Evolutionary conservation across 805 yeast genomes (phyloP).

Genomic region (Lachancea nothofagi): DNA sequence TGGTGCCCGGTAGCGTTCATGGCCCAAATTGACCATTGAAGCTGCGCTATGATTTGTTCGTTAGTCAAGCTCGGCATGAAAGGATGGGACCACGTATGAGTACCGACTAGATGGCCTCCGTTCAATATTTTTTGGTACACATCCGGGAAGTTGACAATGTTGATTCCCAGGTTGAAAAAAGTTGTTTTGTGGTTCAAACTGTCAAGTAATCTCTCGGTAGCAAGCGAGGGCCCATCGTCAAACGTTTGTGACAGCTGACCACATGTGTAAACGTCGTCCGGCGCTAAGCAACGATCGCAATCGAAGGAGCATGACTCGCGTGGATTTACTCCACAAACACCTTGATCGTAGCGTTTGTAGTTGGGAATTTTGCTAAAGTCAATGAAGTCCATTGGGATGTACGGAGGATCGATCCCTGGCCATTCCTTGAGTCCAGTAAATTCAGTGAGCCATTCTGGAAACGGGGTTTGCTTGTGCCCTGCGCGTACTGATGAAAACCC

Average conservation of each 20-base stretch:
- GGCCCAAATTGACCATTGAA: constrained; percentile 96
- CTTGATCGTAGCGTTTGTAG: constrained; percentile 46
- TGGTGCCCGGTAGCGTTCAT: constrained; percentile 91
- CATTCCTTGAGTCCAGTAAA: constrained; percentile 70
- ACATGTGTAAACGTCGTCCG: constrained; percentile 75
- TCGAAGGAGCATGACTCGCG: constrained; percentile 73
- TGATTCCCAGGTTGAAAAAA: constrained; percentile 80
- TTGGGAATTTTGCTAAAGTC: constrained; percentile 50
- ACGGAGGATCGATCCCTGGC: constrained; percentile 89
- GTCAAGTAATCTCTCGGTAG: constrained; percentile 55
- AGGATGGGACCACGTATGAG: constrained; percentile 92
- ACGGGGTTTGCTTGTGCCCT: constrained; percentile 37
- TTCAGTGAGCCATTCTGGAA: constrained; percentile 75
- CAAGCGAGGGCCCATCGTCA: constrained; percentile 89
- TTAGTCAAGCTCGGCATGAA: constrained; percentile 73
- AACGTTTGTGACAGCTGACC: constrained; percentile 75
- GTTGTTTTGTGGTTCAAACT: constrained; percentile 57
- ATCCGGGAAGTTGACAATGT: constrained; percentile 72
- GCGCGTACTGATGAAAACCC: constrained; percentile 8
- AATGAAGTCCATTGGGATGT: constrained; percentile 71
- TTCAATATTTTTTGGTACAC: constrained; percentile 51
- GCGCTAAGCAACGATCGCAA: constrained; percentile 70
- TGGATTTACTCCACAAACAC: constrained; percentile 48
- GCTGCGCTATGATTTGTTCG: constrained; percentile 79
- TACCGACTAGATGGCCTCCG: constrained; percentile 73